Evolutionary conservation across 1,284 basidiomycete genomes (phyloP), one percentile per base, ranked within the genome.

Genomic region (Ceratobasidium sp.): DNA sequence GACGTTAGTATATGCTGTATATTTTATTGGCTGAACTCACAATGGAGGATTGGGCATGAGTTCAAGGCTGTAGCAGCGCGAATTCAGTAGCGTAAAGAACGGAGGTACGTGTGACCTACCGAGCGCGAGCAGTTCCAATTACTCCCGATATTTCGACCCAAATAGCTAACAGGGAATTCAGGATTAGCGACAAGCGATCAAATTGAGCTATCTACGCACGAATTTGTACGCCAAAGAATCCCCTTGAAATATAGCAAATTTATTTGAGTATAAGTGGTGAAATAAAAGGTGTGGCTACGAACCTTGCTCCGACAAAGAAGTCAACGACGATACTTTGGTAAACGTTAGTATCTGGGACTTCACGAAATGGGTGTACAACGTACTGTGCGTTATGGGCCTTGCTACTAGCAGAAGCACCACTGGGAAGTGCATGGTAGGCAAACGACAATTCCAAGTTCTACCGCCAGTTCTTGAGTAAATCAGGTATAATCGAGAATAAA

Each of bases 91-190:
- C n/a, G 26, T 38, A 38, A 14, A 44, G 35, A 9, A 13, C 44
- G 7, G 16, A 18, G 14, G 11, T 14, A 9, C 2, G 13, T 43
- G 44, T 43, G 26, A 18, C 57, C 23, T 43, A 43, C 57, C 57
- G 46, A 14, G 61, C 61, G 16, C 76, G 66, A 32, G 74, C 73
- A 0, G 76, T 77, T 6, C 76, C 76, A 46, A 77, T 63, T 8
- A 70, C 72, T 30, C 76, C 76, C 9, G 74, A 70, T 28, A 77
- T 73, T 50, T 77, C 76, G 43, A 75, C 76, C 76, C 76, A 77
- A 11, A 77, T 69, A 23, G 76, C 73, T 67, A 73, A 49, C 16
- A 11, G 13, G 18, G 18, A 11, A 28, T 18, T 8, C 30, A 28
- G 32, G 26, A 26, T 14, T 9, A 16, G 44, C 46, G 14, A 47